Evolutionary conservation across 1,139 yeast genomes (phyloP), one percentile per base, ranked within the genome.

Genomic region (Zhuliangozyma parablackwelliae): DNA sequence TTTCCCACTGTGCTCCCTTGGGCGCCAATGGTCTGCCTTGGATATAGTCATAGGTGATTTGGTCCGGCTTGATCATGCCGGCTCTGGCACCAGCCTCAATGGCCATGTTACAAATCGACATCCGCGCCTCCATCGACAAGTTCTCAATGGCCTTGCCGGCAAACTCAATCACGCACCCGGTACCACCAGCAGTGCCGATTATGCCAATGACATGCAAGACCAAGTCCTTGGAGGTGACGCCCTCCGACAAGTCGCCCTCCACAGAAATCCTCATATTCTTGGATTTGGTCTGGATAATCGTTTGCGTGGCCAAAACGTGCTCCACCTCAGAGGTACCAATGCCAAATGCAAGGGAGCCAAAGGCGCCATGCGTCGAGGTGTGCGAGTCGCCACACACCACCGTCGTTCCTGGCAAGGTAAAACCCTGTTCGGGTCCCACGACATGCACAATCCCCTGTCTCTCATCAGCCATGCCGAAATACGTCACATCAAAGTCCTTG

Each of bases 11-110:
- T 7, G 65, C 87, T 40, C 95, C 97, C 54, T 75, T 75, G 57
- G 98, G 98, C 44, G 97, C 94, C 52, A 92, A 75, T 31, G 97
- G 97, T 59, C 97, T 78, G 42, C 95, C 96, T 66, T 90, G 81
- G 51, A 92, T 74, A 65, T 92, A 92, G 38, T 83, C 82, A 56
- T 83, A 87, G 21, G 97, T 90, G 39, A 63, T 80, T 48, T 89
- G 83, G 59, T 92, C 98, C 10, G 98, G 98, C 47, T 84, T 86
- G 57, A 92, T 90, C 97, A 92, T 88, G 66, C 98, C 98, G 21
- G 98, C 98, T 68, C 98, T 83, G 24, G 98, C 98, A 67, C 98
- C 98, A 41, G 84, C 98, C 69, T 92, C 98, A 53, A 92, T 90
- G 33, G 97, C 82, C 98, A 92, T 92, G 62, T 92, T 92, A 75